phyloP scores from a whole-genome alignment of 371 early-diverging fungal species.

The Circinella umbellata region DNA sequence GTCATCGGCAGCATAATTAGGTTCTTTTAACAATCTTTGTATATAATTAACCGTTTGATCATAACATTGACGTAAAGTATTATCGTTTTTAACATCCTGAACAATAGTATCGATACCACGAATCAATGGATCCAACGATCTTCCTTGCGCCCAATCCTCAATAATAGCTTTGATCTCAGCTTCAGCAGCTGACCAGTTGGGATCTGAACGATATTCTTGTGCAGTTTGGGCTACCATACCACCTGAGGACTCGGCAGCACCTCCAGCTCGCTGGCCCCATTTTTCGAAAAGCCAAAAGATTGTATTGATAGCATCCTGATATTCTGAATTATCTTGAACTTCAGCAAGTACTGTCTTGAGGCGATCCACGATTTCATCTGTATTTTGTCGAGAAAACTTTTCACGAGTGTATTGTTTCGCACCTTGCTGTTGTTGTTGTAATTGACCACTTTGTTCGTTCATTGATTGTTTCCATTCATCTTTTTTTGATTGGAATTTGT shows the following conservation, averaged over 20 bases:
- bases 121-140: constrained; percentile 49
- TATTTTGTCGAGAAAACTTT: constrained; percentile 48
- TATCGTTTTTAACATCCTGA: constrained; percentile 34
- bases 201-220: constrained; percentile 24
- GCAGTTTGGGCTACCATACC: constrained; percentile 12
- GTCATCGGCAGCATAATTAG: constrained; percentile 30
- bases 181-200: constrained; percentile 38
- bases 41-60: constrained; percentile 26
- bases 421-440: neutral
- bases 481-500: neutral
- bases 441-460: neutral
- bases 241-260: neutral
- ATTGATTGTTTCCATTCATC: neutral
- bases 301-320: constrained; percentile 54
- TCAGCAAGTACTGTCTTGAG: constrained; percentile 48
- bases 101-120: constrained; percentile 35
- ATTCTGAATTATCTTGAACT: constrained; percentile 56
- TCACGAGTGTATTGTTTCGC: constrained; percentile 24
- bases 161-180: constrained; percentile 53
- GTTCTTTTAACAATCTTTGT: constrained; percentile 30
- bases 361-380: constrained; percentile 45
- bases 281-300: constrained; percentile 39
- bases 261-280: constrained; percentile 40
- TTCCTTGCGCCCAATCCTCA: constrained; percentile 63
- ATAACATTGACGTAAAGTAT: constrained; percentile 38